A percentile compares a stretch with the other conserved stretches of the same genome.
phyloP scores from a whole-genome alignment of 2,329 filamentous ascomycete species.

The Neopestalotiopsis sp. region DNA sequence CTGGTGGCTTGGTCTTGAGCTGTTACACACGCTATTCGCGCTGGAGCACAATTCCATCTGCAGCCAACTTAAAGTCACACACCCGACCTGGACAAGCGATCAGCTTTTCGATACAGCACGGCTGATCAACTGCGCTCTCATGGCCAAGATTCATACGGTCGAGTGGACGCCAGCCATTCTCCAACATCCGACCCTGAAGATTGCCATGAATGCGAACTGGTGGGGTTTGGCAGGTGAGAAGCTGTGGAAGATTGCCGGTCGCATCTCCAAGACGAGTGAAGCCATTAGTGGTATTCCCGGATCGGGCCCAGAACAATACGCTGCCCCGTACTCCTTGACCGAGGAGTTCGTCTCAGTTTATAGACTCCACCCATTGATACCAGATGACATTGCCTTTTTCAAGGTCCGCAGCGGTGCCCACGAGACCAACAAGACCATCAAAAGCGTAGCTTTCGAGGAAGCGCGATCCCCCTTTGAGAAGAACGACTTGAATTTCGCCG shows the following conservation, averaged over 20 bases:
- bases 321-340: conserved; percentile 46
- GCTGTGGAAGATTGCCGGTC: conserved; percentile 46
- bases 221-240: conserved; percentile 49
- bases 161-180: conserved; percentile 56
- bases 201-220: conserved; percentile 52
- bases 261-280: conserved; percentile 45
- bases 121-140: conserved; percentile 50
- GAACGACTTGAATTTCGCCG: conserved; percentile 37
- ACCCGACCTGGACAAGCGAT: conserved; percentile 45
- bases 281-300: conserved; percentile 37
- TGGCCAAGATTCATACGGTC: conserved; percentile 56
- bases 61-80: conserved; percentile 38
- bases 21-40: conserved; percentile 52
- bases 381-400: conserved; percentile 35
- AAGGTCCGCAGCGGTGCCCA: conserved; percentile 28
- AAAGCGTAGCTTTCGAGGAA: conserved; percentile 39
- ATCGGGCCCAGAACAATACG: conserved; percentile 38
- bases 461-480: conserved; percentile 38
- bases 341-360: conserved; percentile 53
- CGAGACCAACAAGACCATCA: conserved; percentile 35
- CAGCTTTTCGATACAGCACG: conserved; percentile 50
- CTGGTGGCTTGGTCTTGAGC: conserved; percentile 53
- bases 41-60: conserved; percentile 53
- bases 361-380: conserved; percentile 46
- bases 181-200: conserved; percentile 46